Evolutionary conservation across 2,329 filamentous ascomycete species (phyloP), one percentile per base, ranked within the genome.

Genomic region (Arthrobotrys megalospora): DNA sequence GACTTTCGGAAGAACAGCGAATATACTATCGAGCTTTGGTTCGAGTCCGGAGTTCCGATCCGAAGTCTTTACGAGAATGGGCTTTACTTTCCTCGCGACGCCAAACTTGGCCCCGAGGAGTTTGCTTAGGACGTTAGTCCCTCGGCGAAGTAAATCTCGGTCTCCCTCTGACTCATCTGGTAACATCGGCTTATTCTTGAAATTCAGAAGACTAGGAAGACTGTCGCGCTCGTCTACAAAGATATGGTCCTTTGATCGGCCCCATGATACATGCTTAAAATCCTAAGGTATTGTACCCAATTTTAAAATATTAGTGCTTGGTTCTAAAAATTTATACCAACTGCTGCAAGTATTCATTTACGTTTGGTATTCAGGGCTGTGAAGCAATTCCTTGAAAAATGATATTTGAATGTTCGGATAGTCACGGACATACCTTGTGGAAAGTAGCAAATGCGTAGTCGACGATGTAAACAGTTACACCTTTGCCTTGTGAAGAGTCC

Each of bases 401-500:
- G 2, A 28, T 28, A 28, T 28, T 28, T 28, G 4, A 11, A 16
- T 3, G 7, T 11, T 48, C n/a, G n/a, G n/a, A n/a, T n/a, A n/a
- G n/a, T n/a, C 6, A 10, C 16, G 7, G 24, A 8, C 50, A 1
- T 8, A 60, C 53, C 32, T 65, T 6, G n/a, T 65, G 62, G 12
- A 41, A 11, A 32, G 36, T 48, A 7, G 41, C 43, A n/a, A 65
- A 65, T 19, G n/a, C 14, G 5, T 21, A 6, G 16, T 65, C 62
- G n/a, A 65, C 8, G 24, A 65, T 32, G 32, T 65, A 65, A 24
- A 65, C 45, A 5, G 45, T 65, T 12, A 65, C 62, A 1, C 62
- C 62, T 19, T 38, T 6, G 3, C 62, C 62, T 19, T 50, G 62
- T 4, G 14, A 28, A 1, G n/a, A 2, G 12, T 48, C n/a, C 1